Conservation (phyloP, 1,284 basidiomycete species). For the Apiotrichum gracile region DNA sequence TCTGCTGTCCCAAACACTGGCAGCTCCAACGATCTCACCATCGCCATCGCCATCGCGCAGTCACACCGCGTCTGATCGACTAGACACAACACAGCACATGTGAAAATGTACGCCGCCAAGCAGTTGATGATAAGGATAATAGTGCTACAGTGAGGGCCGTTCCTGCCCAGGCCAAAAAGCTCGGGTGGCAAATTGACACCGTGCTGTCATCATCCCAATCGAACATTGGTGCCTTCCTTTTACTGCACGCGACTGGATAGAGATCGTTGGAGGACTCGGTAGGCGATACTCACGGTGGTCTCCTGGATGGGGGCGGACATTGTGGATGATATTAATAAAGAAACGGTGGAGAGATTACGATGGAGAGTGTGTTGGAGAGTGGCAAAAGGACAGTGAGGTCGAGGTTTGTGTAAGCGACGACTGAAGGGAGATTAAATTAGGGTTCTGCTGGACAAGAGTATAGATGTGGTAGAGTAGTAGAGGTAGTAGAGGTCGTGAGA, state of each 20-base stretch:
- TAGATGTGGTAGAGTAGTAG: not conserved
- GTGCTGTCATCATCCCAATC: too few species aligned
- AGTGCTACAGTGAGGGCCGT: too few species aligned
- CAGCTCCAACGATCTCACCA: too few species aligned
- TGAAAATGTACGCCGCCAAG: too few species aligned
- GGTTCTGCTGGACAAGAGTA: not conserved
- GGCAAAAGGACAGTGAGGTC: slow-evolving; percentile 1
- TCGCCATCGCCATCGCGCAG: too few species aligned
- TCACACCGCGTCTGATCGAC: too few species aligned
- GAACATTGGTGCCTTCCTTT: too few species aligned
- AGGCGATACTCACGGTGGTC: slow-evolving; percentile 15
- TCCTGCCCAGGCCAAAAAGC: not conserved
- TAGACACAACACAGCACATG: too few species aligned
- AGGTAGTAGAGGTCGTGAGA: slow-evolving; percentile 1
- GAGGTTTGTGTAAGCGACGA: too few species aligned
- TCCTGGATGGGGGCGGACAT: slow-evolving; percentile 20
- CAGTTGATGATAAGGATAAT: not conserved
- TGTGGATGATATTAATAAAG: slow-evolving; percentile 5
- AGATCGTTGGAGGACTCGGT: not conserved
- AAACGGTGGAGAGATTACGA: slow-evolving; percentile 3
- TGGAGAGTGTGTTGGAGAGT: not conserved
- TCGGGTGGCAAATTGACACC: not conserved
- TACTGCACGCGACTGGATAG: not conserved
- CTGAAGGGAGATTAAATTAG: too few species aligned
- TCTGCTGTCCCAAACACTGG: too few species aligned